Conservation (phyloP, 176 grass and related monocot genomes). For the Tillandsia leiboldiana region DNA sequence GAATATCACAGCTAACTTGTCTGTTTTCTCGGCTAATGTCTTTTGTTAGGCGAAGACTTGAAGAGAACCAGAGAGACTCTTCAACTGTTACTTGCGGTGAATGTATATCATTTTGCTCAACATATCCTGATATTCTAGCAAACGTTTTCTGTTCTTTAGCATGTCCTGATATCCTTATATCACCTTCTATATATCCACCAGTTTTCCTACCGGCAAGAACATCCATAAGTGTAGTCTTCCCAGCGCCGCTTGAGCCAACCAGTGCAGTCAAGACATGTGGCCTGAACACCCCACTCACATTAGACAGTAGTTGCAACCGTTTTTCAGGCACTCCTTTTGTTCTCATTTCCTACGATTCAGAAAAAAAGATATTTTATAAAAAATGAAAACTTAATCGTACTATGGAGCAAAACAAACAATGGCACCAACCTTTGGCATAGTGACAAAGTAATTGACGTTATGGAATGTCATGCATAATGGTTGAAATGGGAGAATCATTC, state of each 20-base stretch:
- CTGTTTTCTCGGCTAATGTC: slow-evolving; percentile 40
- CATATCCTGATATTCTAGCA: slow-evolving; percentile 75
- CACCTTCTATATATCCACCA: slow-evolving; percentile 57
- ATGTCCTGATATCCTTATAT: slow-evolving; percentile 57
- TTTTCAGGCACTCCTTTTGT: slow-evolving; percentile 34
- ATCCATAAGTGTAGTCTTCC: slow-evolving; percentile 76
- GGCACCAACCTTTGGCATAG: slow-evolving; percentile 50
- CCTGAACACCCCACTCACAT: slow-evolving; percentile 65
- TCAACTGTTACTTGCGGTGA: slow-evolving; percentile 74
- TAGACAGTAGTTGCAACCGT: slow-evolving; percentile 46
- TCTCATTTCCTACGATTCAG: slow-evolving; percentile 40
- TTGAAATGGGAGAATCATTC: slow-evolving; percentile 69
- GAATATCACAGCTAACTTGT: slow-evolving; percentile 22
- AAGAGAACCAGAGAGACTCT: slow-evolving; percentile 71
- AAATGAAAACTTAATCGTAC: neutral
- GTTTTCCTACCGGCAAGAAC: slow-evolving; percentile 74
- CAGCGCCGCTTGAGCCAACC: slow-evolving; percentile 67
- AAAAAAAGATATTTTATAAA: slow-evolving; percentile 6
- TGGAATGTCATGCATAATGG: slow-evolving; percentile 57
- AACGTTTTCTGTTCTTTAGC: slow-evolving; percentile 61
- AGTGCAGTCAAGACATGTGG: slow-evolving; percentile 61
- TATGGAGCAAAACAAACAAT: neutral
- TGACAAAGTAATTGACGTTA: slow-evolving; percentile 56
- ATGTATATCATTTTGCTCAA: slow-evolving; percentile 80
- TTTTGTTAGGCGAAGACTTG: slow-evolving; percentile 50